Conservation (phyloP, 1,284 basidiomycete species). For the Meira miltonrushii region DNA sequence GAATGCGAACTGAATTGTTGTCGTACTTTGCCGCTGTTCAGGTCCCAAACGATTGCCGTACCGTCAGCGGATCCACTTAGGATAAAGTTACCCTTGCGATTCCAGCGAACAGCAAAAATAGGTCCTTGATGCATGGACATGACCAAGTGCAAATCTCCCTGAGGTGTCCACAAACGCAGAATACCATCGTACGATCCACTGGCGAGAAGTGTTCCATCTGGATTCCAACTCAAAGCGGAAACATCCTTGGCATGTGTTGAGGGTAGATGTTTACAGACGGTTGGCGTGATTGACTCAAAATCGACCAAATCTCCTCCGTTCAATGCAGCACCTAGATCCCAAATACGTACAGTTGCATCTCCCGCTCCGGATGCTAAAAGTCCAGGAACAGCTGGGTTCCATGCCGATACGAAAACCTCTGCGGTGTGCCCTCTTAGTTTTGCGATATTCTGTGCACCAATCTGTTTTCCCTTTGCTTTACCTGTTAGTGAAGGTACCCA, state of each 20-base stretch:
- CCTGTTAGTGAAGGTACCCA: constrained; percentile 4
- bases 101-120: constrained; percentile 51
- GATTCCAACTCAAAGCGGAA: constrained; percentile 51
- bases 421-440: constrained; percentile 42
- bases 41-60: constrained; percentile 51
- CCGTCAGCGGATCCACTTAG: constrained; percentile 48
- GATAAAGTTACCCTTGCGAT: constrained; percentile 47
- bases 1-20: constrained; percentile 47
- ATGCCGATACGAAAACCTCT: constrained; percentile 49
- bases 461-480: constrained; percentile 15
- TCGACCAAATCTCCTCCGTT: background rate
- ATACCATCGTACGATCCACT: constrained; percentile 52
- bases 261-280: constrained; percentile 51
- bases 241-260: constrained; percentile 49
- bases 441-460: constrained; percentile 27
- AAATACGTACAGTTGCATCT: constrained; percentile 51
- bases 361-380: constrained; percentile 50
- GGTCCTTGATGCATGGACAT: constrained; percentile 53
- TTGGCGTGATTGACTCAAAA: constrained; percentile 18
- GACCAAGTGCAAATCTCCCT: constrained; percentile 51
- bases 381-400: constrained; percentile 51
- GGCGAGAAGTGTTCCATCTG: constrained; percentile 50
- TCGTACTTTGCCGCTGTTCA: constrained; percentile 47
- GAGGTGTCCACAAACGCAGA: constrained; percentile 51
- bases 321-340: constrained; percentile 33